These are phyloP conservation scores for Trypanosoma grayi DNA, from an alignment of 208 protist species.

Conservation along the genomic window DNA sequence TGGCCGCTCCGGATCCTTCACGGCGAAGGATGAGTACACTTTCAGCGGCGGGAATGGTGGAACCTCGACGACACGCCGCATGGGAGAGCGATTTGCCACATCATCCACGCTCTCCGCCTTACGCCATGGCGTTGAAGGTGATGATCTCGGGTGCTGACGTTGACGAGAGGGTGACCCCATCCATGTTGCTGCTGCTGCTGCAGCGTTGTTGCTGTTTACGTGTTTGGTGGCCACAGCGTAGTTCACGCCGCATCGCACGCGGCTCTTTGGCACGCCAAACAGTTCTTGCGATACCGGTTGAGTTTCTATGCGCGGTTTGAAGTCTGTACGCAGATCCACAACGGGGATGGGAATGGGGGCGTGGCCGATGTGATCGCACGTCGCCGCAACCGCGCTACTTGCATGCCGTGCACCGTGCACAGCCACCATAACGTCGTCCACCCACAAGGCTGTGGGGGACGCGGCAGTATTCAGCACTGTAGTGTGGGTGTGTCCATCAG, in stretches of 20 bases:
- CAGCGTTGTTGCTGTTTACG: neutral
- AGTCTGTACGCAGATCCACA: conserved; percentile 59
- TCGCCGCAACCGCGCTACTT: neutral
- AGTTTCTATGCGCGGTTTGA: conserved; percentile 42
- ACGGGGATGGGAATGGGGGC: conserved; percentile 40
- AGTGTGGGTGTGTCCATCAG: neutral
- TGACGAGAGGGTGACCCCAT: neutral
- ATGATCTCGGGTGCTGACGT: neutral
- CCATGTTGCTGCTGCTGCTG: neutral
- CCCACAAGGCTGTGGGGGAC: neutral
- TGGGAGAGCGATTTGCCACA: neutral
- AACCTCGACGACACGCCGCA: conserved; percentile 21
- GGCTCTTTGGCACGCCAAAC: conserved; percentile 19
- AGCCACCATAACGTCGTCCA: conserved; percentile 6
- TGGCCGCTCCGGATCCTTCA: conserved; percentile 53
- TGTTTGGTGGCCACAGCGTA: neutral
- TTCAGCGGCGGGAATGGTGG: conserved; percentile 37
- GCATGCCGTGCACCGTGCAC: neutral
- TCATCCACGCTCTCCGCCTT: neutral
- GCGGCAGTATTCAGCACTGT: neutral
- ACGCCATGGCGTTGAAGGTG: neutral
- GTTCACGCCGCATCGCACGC: conserved; percentile 31
- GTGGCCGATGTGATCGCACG: neutral
- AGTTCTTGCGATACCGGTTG: conserved; percentile 31
- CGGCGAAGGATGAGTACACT: conserved; percentile 51